Evolutionary conservation across 257 asterid genomes (phyloP), one percentile per base, ranked within the genome.

Genomic region (Solanum microdontum): DNA sequence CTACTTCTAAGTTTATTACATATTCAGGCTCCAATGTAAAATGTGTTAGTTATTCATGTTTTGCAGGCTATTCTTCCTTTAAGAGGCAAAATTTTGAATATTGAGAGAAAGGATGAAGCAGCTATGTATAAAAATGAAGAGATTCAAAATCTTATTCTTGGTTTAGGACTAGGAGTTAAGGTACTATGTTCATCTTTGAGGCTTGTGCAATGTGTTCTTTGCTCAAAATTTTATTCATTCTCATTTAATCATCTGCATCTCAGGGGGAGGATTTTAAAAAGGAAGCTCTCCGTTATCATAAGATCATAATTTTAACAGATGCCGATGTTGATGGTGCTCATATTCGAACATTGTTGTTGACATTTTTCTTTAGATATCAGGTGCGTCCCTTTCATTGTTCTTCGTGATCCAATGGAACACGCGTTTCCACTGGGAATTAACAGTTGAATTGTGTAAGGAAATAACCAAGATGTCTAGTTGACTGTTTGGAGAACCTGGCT

Each of bases 321-420:
- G 99, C 99, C 86, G 99, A 97, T 55, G 99, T 97, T 14, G 99
- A 97, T 87, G 99, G 99, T 85, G 99, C 99, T 85, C 99, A 97
- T 91, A 97, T 97, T 86, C 94, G 99, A 88, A 96, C 99, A 43
- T 92, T 97, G 91, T 85, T 97, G 85, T 90, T 97, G 86, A 97
- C 99, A 87, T 97, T 97, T 92, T 97, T 97, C 94, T 96, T 92
- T 89, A 92, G 99, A 91, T 96, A 95, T 90, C 98, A 95, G 98
- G 99, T 95, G 91, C 19, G 93, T 87, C 84, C 45, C 74, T 73
- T 73, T 28, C 88, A 62, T n/a, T 75, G 66, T 60, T 85, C 72
- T 19, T 34, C 87, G 39, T 88, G 85, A 66, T 79, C 86, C 5
- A 74, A 62, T 87, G 55, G 12, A 64, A 72, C 43, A 82, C 14